These are phyloP conservation scores for Schizochytrium sp. DNA, from an alignment of 108 stramenopile genomes.

Conservation along the genomic window DNA sequence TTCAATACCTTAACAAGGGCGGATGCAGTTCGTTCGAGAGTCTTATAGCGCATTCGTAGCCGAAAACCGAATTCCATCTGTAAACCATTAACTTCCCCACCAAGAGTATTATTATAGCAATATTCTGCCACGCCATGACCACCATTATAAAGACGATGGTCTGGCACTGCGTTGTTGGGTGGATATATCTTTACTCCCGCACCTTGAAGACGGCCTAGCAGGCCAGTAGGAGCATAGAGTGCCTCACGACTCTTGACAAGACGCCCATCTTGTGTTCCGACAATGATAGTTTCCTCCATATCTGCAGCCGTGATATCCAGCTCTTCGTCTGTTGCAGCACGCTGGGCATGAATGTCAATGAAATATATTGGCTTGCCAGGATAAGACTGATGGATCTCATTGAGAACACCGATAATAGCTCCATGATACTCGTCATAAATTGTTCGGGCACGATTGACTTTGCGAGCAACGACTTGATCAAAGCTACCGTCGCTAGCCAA, in stretches of 20 bases:
- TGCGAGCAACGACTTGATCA: not conserved
- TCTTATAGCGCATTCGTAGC: not conserved
- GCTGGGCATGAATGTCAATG: constrained; percentile 37
- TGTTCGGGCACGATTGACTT: not conserved
- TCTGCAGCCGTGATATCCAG: constrained; percentile 24
- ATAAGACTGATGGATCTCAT: not conserved
- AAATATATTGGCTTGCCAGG: constrained; percentile 27
- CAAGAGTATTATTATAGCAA: not conserved
- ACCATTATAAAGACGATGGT: constrained; percentile 29
- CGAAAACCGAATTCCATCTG: constrained; percentile 55
- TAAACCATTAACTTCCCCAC: constrained; percentile 20
- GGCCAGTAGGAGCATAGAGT: not conserved
- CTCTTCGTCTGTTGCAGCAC: not conserved
- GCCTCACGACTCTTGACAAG: constrained; percentile 24
- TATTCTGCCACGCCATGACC: constrained; percentile 53
- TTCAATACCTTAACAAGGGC: constrained; percentile 6
- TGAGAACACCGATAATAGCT: not conserved
- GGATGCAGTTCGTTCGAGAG: not conserved
- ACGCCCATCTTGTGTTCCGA: constrained; percentile 50
- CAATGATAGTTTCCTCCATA: constrained; percentile 38
- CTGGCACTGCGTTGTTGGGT: constrained; percentile 4
- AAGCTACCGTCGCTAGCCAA: not conserved
- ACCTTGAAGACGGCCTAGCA: not conserved
- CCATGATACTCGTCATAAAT: constrained; percentile 38
- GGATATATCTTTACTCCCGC: constrained; percentile 6